Conservation (phyloP, 257 asterid genomes). For the Leptodermis oblonga region DNA sequence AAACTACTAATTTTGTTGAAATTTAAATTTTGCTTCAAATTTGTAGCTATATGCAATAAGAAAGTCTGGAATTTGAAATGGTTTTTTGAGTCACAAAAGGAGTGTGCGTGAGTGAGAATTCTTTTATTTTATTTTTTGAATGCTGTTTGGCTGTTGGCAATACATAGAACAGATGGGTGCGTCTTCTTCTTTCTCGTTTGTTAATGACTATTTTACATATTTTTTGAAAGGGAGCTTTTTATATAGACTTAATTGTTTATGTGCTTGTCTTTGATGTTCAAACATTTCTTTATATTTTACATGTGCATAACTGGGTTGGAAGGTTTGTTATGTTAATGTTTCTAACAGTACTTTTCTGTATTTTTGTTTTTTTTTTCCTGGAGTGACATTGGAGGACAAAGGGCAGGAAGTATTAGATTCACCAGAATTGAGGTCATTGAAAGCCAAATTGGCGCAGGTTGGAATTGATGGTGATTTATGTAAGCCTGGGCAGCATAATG, state of each 20-base stretch:
- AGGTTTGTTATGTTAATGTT: background rate
- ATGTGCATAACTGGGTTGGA: background rate
- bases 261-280: background rate
- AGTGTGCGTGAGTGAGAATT: background rate
- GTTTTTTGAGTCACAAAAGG: background rate
- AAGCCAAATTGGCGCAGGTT: constrained; percentile 44
- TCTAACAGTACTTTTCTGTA: constrained; percentile 2
- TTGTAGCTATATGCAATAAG: background rate
- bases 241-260: background rate
- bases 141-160: too few species aligned
- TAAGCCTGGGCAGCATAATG: constrained; percentile 63
- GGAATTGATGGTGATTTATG: constrained; percentile 46
- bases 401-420: constrained; percentile 37
- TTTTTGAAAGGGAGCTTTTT: background rate
- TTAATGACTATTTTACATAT: background rate
- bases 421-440: constrained; percentile 31
- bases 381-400: constrained; percentile 33
- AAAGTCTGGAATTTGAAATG: background rate
- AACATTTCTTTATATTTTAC: background rate
- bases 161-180: background rate
- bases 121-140: background rate
- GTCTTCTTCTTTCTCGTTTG: background rate
- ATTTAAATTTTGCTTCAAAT: background rate
- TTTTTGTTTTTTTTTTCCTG: constrained; percentile 35
- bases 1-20: background rate